Base-by-base conservation (phyloP, 1,284 basidiomycete species). In the Peniophora sp. region DNA sequence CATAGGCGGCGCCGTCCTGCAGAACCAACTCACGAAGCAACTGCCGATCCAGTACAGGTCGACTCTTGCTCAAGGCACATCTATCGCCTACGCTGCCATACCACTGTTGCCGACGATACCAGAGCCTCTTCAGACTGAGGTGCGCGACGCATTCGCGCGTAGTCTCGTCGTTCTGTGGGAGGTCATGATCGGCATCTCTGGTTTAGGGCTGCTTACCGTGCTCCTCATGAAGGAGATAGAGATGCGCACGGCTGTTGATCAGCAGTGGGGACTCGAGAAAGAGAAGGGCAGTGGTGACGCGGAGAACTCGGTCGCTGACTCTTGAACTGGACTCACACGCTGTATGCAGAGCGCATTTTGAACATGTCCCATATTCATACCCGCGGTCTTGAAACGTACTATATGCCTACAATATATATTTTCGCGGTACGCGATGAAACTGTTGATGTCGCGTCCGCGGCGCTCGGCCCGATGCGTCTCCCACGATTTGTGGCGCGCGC, bases 221-320 rank as follows among this genome's bases (percentile, higher is more conserved):
- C 24, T 60, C 3, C 48, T 65, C 49, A 65, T 68, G 60, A 59
- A 58, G 50, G 64, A 65, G 45, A 50, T 68, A n/a, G 52, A 56
- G 35, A 56, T 71, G 57, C 62, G 63, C 47, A 57, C 54, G 51
- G 53, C 61, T 38, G 63, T 63, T 19, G 67, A 69, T 48, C 59
- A 62, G 22, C 53, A 62, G 12, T 70, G 64, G 63, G 65, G 61
- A 9, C 51, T 65, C 27, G 27, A 32, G 52, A 9, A 54, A 25
- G 59, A 58, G 39, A 41, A 41, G 39, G 39, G 6, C 9, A n/a
- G n/a, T n/a, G n/a, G n/a, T n/a, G n/a, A n/a, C n/a, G n/a, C n/a
- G n/a, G n/a, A n/a, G n/a, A n/a, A n/a, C n/a, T n/a, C n/a, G n/a
- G n/a, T n/a, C n/a, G n/a, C n/a, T n/a, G n/a, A n/a, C n/a, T n/a